Percentiles rank a stretch among this genome's conserved stretches.
These are phyloP conservation scores for Trichoderma endophyticum DNA, from an alignment of 2,329 filamentous ascomycete genomes.

Conservation along the genomic window DNA sequence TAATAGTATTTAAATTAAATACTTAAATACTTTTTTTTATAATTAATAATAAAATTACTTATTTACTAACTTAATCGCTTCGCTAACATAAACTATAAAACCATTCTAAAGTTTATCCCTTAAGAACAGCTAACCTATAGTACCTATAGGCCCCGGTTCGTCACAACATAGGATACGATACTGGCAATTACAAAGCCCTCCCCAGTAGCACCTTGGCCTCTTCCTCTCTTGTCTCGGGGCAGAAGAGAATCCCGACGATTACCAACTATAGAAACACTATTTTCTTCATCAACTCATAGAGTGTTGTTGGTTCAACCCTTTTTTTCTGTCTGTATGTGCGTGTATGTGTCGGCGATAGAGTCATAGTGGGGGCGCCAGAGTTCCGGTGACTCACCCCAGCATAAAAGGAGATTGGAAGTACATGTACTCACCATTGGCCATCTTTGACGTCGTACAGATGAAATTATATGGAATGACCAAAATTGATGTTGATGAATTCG, in stretches of 20 bases:
- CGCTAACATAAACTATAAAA: too few relatives aligned
- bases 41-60: too few relatives aligned
- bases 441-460: neutral
- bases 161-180: neutral
- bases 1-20: too few relatives aligned
- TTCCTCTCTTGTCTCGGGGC: neutral
- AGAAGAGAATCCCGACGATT: neutral
- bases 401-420: neutral
- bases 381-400: slow-evolving; percentile 6
- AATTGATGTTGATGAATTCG: too few relatives aligned
- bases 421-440: neutral
- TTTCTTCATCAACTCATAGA: neutral
- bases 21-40: too few relatives aligned
- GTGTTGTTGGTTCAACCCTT: neutral
- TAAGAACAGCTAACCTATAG: too few relatives aligned
- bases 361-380: neutral
- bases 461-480: too few relatives aligned
- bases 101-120: too few relatives aligned
- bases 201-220: neutral
- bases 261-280: neutral
- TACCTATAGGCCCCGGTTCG: too few relatives aligned
- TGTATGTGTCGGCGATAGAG: neutral
- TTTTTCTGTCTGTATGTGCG: neutral
- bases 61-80: too few relatives aligned
- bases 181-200: neutral